Conservation (phyloP, 208 protist genomes). For the Trypanosomatidae sp. region DNA sequence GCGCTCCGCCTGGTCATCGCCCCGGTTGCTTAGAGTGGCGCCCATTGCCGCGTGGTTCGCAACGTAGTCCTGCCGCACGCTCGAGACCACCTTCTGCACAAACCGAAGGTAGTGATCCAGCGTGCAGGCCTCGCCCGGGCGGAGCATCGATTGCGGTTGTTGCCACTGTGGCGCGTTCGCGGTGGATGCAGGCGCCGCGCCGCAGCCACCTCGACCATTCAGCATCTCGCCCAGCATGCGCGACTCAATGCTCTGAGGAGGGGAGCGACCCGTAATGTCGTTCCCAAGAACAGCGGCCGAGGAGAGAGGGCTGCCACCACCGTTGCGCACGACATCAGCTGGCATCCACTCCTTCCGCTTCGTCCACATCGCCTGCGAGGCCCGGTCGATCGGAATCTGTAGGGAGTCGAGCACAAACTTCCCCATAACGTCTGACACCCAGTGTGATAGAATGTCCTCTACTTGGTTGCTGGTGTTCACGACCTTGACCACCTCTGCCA, state of each 20-base stretch:
- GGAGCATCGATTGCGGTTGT: conserved; percentile 19
- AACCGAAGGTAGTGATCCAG: conserved; percentile 76
- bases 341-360: conserved; percentile 32
- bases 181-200: conserved; percentile 1
- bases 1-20: conserved; percentile 57
- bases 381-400: conserved; percentile 53
- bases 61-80: conserved; percentile 64
- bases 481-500: conserved; percentile 59
- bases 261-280: conserved; percentile 11
- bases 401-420: conserved; percentile 79
- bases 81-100: conserved; percentile 58
- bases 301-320: conserved; percentile 5
- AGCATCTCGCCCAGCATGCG: conserved; percentile 28
- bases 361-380: conserved; percentile 41
- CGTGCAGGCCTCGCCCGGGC: conserved; percentile 72
- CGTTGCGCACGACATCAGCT: conserved; percentile 13
- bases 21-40: conserved; percentile 23
- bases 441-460: conserved; percentile 41
- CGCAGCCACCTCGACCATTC: conserved; percentile 1
- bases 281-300: neutral
- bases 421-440: conserved; percentile 69
- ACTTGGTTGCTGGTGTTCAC: conserved; percentile 59
- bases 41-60: conserved; percentile 23
- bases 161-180: conserved; percentile 12
- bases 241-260: conserved; percentile 16